Base-by-base conservation (phyloP, 129 eudicot genomes). In the Mikania micrantha region DNA sequence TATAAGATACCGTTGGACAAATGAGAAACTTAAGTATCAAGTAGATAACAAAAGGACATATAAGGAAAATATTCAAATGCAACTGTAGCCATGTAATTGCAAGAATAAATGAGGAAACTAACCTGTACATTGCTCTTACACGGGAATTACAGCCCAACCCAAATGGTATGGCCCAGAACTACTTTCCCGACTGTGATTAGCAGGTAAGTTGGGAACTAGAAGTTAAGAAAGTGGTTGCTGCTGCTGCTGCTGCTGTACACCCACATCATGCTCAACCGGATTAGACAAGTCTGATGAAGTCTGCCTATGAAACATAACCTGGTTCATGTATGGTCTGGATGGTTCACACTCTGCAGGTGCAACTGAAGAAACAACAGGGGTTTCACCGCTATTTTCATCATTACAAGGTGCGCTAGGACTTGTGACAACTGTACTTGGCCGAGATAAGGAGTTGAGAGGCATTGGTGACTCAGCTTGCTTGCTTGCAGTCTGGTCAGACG, bases 71-170 rank as follows among this genome's bases (percentile, higher is more conserved):
- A 16, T 16, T 17, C 22, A 17, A 47, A 47, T 16, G 54, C 54
- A 16, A 47, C 53, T 47, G 22, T n/a, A 47, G 17, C 8, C 57
- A 49, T 58, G 12, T 66, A 35, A 5, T 11, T 17, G 44, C 45
- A 25, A 52, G 35, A 56, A 44, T 21, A 75, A 28, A 56, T 27
- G 35, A 34, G 35, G 25, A 69, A 63, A 49, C 83, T 62, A 31
- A 90, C 91, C 96, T 82, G 81, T 76, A 77, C 78, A 74, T 36
- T n/a, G 77, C 54, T 79, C 49, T 60, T 70, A 65, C 74, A 69
- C 62, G 81, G 66, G 50, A 53, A 82, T 70, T 77, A 56, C 49
- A 38, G 50, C 53, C 62, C 62, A 56, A 56, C 20, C 36, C 62
- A 27, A 53, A 56, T 15, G 62, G 38, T 27, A 56, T 56, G 62